Base-by-base conservation (phyloP, 257 asterid genomes). In the Fraxinus excelsior region DNA sequence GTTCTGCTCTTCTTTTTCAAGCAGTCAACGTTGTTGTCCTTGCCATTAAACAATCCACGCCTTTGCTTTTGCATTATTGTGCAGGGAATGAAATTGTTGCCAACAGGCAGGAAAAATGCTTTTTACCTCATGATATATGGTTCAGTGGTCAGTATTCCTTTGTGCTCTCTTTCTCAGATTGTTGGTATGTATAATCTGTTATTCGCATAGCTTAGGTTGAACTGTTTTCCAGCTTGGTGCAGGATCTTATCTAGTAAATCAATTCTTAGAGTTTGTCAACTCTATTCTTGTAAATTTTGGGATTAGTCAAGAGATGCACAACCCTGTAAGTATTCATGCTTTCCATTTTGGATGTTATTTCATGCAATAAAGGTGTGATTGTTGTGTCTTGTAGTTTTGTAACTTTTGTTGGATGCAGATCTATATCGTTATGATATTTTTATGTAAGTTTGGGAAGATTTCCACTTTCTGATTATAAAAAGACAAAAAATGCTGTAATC, bases 21-120 rank as follows among this genome's bases (percentile, higher is more conserved):
- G 34, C 25, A 4, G 23, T 77, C 26, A 5, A 10, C 13, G 19
- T 58, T 34, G 7, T 9, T 26, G n/a, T 25, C 66, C 19, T 53
- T 23, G 70, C 16, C 51, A 28, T n/a, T 71, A n/a, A 19, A 49
- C 13, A 44, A 38, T 56, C 71, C 65, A 69, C 35, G 40, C 60
- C 46, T 7, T 26, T 73, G 18, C 58, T 70, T 78, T 80, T 74
- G 58, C 75, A 67, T 58, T 75, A 29, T 77, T 78, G 38, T 86
- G 49, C 94, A 94, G 97, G 98, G 93, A 74, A 94, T 92, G 98
- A 94, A 94, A 78, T 82, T 94, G 80, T 83, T 94, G 82, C 98
- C 96, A 37, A 85, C 94, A 66, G 97, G 93, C 76, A 85, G 96
- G 84, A 94, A 90, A 85, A 94, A 74, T 79, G 91, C 90, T 66